Conservation (phyloP, 768 basidiomycete species). For the Lentinula sp. region DNA sequence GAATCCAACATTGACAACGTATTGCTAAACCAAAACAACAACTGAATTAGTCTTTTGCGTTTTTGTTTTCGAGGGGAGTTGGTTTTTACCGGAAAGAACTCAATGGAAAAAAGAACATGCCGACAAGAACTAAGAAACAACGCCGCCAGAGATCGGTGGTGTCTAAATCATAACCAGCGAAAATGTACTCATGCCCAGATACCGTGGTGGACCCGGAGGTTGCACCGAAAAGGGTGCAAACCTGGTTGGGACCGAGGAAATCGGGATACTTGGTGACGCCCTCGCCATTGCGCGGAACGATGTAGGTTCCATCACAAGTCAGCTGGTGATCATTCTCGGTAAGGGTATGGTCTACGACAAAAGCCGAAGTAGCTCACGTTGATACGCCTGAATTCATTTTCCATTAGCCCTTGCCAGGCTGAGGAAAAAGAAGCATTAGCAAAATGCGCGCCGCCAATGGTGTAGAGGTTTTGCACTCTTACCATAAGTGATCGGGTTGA, state of each 20-base stretch:
- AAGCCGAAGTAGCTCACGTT: conserved; percentile 35
- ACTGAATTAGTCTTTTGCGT: conserved; percentile 9
- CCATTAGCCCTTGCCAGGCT: conserved; percentile 76
- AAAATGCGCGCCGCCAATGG: not conserved
- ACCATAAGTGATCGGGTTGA: conserved; percentile 76
- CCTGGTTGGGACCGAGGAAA: conserved; percentile 59
- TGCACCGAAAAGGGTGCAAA: conserved; percentile 72
- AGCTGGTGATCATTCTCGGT: conserved; percentile 27
- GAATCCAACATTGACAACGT: conserved; percentile 40
- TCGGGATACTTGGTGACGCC: conserved; percentile 54
- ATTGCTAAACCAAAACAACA: conserved; percentile 31
- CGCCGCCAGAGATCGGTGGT: conserved; percentile 55
- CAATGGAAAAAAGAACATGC: conserved; percentile 73
- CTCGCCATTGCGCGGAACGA: conserved; percentile 60
- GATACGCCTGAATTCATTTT: conserved; percentile 79
- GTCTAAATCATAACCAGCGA: conserved; percentile 44
- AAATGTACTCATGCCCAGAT: conserved; percentile 56
- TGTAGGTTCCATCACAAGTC: conserved; percentile 56
- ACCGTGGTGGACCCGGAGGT: conserved; percentile 48
- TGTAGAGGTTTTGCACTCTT: conserved; percentile 8
- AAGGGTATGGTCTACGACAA: conserved; percentile 4
- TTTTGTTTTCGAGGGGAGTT: not conserved
- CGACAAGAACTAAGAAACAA: conserved; percentile 66
- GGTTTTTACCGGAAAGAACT: conserved; percentile 51
- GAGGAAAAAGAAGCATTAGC: not conserved